Base-by-base conservation (phyloP, 371 early-diverging fungal species). In the Massospora cicadina region DNA sequence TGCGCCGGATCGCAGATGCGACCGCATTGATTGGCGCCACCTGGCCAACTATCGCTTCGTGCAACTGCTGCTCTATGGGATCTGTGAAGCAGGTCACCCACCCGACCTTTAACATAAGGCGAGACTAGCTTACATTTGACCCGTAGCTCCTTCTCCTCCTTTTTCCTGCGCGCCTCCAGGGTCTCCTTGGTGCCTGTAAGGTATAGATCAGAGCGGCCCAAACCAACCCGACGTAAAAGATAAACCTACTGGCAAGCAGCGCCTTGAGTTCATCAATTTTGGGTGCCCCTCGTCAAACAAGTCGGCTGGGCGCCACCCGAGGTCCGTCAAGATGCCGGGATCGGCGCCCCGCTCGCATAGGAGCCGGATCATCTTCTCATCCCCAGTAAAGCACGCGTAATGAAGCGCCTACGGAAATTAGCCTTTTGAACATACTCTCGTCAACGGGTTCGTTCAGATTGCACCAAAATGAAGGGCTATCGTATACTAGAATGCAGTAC, bases 321-420 rank as follows among this genome's bases (percentile, higher is more conserved):
- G 68, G 1, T 74, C 68, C 31, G 77, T 77, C 28, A 73, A 71
- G 1, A 70, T 69, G 5, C 75, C 63, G 12, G 81, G 81, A 62
- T 80, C 77, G 7, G 81, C 89, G 58, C 84, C 76, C 65, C 74
- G 65, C 28, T 85, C 81, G 12, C 86, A 67, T 2, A 88, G 73
- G 25, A 84, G 54, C 10, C 76, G 67, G n/a, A 81, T 79, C 12
- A 85, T 70, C 13, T 68, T 64, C 2, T 76, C 68, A 31, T 79
- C 80, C 13, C 86, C 83, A 60, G 78, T 79, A 65, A 79, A 76
- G 30, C 80, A 80, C 2, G 86, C 86, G 63, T 83, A 72, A 63
- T 82, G 84, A 56, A 87, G 75, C 0, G 89, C 79, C 60, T 60
- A 7, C 17, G 7, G 33, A 60, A 60, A 17, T 7, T 31, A 60